phyloP scores from a whole-genome alignment of 2,329 filamentous ascomycete species.

The Diaporthe caulivora region DNA sequence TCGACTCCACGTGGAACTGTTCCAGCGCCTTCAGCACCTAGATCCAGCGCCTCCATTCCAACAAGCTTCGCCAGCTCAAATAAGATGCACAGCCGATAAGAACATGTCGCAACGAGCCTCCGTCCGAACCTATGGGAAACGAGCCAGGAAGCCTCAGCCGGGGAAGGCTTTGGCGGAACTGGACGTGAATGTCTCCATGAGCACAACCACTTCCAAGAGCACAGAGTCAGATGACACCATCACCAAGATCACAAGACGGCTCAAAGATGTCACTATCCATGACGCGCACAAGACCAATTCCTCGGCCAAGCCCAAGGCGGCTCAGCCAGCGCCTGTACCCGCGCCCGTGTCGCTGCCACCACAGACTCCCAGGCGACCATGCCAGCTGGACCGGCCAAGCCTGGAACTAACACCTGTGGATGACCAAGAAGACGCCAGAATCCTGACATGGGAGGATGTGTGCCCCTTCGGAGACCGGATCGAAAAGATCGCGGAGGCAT shows the following conservation, averaged over 20 bases:
- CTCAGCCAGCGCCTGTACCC: not conserved
- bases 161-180: conserved; percentile 48
- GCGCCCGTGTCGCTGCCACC: conserved; percentile 9
- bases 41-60: not conserved
- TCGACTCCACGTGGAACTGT: not conserved
- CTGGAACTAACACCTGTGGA: not conserved
- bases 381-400: not conserved
- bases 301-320: not conserved
- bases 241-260: conserved; percentile 42
- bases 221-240: conserved; percentile 37
- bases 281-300: conserved; percentile 17
- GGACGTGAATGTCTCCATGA: conserved; percentile 44
- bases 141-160: conserved; percentile 53
- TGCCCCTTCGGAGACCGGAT: conserved; percentile 66
- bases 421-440: conserved; percentile 39
- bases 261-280: conserved; percentile 42
- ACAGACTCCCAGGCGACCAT: conserved; percentile 26
- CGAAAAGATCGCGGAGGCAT: conserved; percentile 75
- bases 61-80: not conserved
- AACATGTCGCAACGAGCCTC: conserved; percentile 37
- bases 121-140: conserved; percentile 61
- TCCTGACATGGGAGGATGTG: conserved; percentile 69
- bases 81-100: conserved; percentile 37
- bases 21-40: not conserved
- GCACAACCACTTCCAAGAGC: conserved; percentile 46